Percentiles rank a stretch among this genome's conserved stretches.
Evolutionary conservation across 2,329 filamentous ascomycete species (phyloP).

Genomic region (Chaetomiaceae sp.): DNA sequence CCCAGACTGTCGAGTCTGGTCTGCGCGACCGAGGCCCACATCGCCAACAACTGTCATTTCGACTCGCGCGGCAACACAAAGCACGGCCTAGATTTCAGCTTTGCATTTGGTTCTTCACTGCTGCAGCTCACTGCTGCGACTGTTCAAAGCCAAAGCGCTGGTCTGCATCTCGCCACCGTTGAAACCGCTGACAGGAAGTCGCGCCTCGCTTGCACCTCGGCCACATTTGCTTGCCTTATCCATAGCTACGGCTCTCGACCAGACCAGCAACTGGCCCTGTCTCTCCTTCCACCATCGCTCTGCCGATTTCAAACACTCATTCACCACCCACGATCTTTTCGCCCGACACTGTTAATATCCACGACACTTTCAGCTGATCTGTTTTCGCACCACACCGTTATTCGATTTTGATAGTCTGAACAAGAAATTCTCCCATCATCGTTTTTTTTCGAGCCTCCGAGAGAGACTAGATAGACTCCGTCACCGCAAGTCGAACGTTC

Average conservation of each 20-base stretch:
- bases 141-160: not conserved
- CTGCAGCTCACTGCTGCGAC: not conserved
- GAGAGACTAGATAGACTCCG: constrained; percentile 26
- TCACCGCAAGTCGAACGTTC: constrained; percentile 24
- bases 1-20: not conserved
- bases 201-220: not conserved
- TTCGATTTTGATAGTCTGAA: constrained; percentile 13
- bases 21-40: not conserved
- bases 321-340: constrained; percentile 24
- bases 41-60: not conserved
- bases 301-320: constrained; percentile 22
- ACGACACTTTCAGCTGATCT: constrained; percentile 4
- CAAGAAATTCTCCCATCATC: constrained; percentile 24
- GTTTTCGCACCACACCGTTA: constrained; percentile 10
- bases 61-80: constrained; percentile 2
- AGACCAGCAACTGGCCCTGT: constrained; percentile 4
- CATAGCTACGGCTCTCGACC: not conserved
- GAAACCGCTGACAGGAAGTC: constrained; percentile 6
- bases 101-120: not conserved
- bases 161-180: constrained; percentile 8
- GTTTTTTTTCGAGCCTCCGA: constrained; percentile 19
- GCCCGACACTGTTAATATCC: constrained; percentile 24
- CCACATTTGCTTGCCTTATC: not conserved
- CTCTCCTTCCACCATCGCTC: constrained; percentile 19
- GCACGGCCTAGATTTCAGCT: not conserved